Base-by-base conservation (phyloP, 176 grass and related monocot genomes). In the Phoenix roebelenii region DNA sequence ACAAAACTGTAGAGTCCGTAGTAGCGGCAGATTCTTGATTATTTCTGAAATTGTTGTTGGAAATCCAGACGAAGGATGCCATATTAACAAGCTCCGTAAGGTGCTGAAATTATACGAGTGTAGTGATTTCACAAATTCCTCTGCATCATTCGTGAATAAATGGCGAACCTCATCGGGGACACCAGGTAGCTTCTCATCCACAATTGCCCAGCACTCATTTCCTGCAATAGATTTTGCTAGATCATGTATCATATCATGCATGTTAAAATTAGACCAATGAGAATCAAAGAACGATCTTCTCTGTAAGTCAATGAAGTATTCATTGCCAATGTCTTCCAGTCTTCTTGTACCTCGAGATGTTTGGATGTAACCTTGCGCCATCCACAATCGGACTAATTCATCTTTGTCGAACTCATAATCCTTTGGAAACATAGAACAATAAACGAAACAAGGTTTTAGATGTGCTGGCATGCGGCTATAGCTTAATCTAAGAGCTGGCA, bases 231-330 rank as follows among this genome's bases (percentile, higher is more conserved):
- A 81, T 28, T 63, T 76, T 0, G 77, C 83, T 35, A 81, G 59
- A 22, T 86, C 78, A 73, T 72, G 71, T 44, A 74, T 52, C 25
- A 77, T 60, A 60, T 86, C 83, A 48, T 86, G 83, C 69, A 86
- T 58, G 3, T 15, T 32, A 55, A 69, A 57, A 15, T 3, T 22
- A 23, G 20, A 20, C 20, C 7, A 25, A 23, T 14, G 17, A 19
- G 18, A 10, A 35, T 32, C 50, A 24, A 85, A 64, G 44, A 81
- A 54, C 12, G 69, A 86, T 58, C 77, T 74, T 68, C 6, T 52
- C 57, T 18, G 17, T 49, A 86, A 65, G 24, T 86, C 77, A 39
- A 68, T 30, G 17, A 86, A 64, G 48, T 35, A 77, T 5, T 65
- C 12, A n/a, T 44, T 6, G 10, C 58, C 83, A 3, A 81, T 57